These are phyloP conservation scores for Lachancea cidri DNA, from an alignment of 805 yeast genomes.

Conservation along the genomic window DNA sequence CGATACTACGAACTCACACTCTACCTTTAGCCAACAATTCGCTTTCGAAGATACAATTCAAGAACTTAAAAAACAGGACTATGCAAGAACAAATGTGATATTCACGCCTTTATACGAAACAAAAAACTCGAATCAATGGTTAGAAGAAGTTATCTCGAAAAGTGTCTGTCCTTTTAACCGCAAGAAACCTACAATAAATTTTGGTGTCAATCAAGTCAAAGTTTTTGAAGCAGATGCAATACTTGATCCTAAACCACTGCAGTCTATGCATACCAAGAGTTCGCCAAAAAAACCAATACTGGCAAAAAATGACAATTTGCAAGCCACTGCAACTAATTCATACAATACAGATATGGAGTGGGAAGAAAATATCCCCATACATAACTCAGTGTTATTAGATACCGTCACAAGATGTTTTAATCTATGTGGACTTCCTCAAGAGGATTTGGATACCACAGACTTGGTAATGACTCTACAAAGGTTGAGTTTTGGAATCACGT, in stretches of 20 bases:
- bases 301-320: background rate
- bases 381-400: conserved; percentile 6
- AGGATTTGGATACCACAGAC: conserved; percentile 6
- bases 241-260: background rate
- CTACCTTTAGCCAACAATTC: no score
- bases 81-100: no score
- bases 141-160: conserved; percentile 6
- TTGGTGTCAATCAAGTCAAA: conserved; percentile 6
- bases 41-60: no score
- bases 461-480: conserved; percentile 7
- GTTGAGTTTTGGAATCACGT: conserved; percentile 8
- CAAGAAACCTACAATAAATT: conserved; percentile 1
- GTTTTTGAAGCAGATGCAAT: conserved; percentile 3
- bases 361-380: conserved; percentile 7
- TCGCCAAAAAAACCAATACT: background rate
- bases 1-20: no score
- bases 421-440: conserved; percentile 6
- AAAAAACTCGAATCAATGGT: conserved; percentile 4
- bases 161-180: background rate
- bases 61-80: no score
- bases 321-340: background rate
- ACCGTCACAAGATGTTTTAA: conserved; percentile 6
- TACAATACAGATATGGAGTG: background rate
- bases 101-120: conserved; percentile 1
- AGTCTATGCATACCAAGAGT: no score